phyloP scores from a whole-genome alignment of 352 stramenopile genomes.

The Pythium insidiosum region DNA sequence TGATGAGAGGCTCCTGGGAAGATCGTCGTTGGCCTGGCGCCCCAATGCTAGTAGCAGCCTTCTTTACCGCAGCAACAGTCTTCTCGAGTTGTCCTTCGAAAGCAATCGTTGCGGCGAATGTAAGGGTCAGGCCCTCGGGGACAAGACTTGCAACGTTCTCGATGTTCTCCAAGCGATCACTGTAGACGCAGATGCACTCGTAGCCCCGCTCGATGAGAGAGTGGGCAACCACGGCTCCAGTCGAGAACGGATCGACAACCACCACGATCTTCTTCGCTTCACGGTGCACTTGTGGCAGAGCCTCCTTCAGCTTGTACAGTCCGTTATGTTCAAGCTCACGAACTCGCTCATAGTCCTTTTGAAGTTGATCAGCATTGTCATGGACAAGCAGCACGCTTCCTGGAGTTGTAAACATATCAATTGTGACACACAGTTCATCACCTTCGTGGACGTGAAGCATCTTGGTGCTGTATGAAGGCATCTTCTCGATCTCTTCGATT shows the following conservation, averaged over 20 bases:
- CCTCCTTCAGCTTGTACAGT: slow-evolving; percentile 38
- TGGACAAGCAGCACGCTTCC: slow-evolving; percentile 82
- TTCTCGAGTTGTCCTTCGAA: slow-evolving; percentile 41
- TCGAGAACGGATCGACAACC: slow-evolving; percentile 95
- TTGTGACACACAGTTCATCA: slow-evolving; percentile 52
- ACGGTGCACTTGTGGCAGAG: not conserved
- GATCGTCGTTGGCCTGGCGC: not conserved
- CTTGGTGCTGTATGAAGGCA: slow-evolving; percentile 85
- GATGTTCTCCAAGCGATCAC: slow-evolving; percentile 75
- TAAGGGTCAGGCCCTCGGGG: slow-evolving; percentile 62
- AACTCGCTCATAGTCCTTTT: slow-evolving; percentile 77
- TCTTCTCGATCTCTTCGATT: slow-evolving; percentile 73
- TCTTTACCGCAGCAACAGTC: slow-evolving; percentile 38
- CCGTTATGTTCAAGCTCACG: slow-evolving; percentile 74
- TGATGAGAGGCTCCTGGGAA: slow-evolving; percentile 38
- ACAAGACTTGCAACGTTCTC: slow-evolving; percentile 72
- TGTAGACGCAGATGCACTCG: slow-evolving; percentile 86
- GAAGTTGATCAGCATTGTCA: slow-evolving; percentile 60
- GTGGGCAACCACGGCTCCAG: slow-evolving; percentile 91
- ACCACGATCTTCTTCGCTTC: slow-evolving; percentile 71
- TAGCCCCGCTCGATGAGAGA: slow-evolving; percentile 86
- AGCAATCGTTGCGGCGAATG: slow-evolving; percentile 71
- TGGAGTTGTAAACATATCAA: slow-evolving; percentile 89
- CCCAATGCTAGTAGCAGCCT: slow-evolving; percentile 25
- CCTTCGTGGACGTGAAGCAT: slow-evolving; percentile 62